A percentile compares a stretch with the other conserved stretches of the same genome.
Conservation (phyloP, 257 asterid species). For the Ophiorrhiza pumila region DNA sequence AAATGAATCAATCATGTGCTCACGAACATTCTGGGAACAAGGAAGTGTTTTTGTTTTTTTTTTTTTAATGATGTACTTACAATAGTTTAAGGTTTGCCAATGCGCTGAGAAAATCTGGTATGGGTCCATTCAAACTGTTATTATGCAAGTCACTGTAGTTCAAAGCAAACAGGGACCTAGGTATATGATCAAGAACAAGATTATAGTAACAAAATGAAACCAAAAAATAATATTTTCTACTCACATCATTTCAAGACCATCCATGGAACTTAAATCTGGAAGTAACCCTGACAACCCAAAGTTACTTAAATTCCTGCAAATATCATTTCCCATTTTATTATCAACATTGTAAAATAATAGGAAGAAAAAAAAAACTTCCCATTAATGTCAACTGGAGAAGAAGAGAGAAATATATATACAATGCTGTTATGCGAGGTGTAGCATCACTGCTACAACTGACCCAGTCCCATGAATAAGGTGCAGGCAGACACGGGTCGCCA, state of each 20-base stretch:
- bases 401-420: conserved; percentile 33
- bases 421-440: conserved; percentile 62
- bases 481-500: conserved; percentile 78
- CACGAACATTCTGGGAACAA: too few species aligned
- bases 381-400: neutral
- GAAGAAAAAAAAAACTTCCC: neutral
- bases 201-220: too few species aligned
- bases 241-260: conserved; percentile 56
- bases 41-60: too few species aligned
- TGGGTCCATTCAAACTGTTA: conserved; percentile 47
- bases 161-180: neutral
- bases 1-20: neutral
- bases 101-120: conserved; percentile 58
- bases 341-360: too few species aligned
- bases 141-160: conserved; percentile 47
- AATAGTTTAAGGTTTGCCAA: conserved; percentile 43
- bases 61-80: conserved; percentile 38
- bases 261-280: conserved; percentile 44
- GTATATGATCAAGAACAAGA: neutral
- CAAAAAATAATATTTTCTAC: neutral
- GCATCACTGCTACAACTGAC: conserved; percentile 44
- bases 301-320: conserved; percentile 31
- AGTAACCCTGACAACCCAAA: conserved; percentile 32
- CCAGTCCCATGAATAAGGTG: conserved; percentile 69
- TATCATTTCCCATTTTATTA: neutral